Evolutionary conservation across 495 filamentous ascomycete genomes (phyloP), one percentile per base, ranked within the genome.

Genomic region (Daldinia vernicosa): DNA sequence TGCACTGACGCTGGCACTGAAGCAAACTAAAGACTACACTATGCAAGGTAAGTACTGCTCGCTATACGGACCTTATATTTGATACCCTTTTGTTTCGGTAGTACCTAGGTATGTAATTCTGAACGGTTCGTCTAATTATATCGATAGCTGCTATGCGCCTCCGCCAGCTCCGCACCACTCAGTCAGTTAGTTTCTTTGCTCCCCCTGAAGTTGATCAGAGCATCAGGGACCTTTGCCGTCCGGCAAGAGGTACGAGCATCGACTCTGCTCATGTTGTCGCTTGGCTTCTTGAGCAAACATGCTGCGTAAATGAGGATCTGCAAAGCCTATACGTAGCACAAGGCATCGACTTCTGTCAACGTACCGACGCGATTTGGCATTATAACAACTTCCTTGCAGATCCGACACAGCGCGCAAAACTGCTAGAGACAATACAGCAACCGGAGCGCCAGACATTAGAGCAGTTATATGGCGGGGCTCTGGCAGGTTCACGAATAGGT

Each of bases 271-370:
- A 77, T 24, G 67, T 77, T n/a, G 24, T 90, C 6, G 62, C 70
- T 35, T 91, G 89, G 89, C 80, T 89, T 5, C 77, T 92, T 0
- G 81, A 89, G 55, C 86, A 90, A 54, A 89, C 89, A 0, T 91
- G 89, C 69, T 77, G 72, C 19, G 80, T 71, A 11, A 88, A 84
- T 33, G 82, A 87, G 61, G 84, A 89, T 22, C 57, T 89, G 0
- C 84, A 86, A 50, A 79, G 84, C 0, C 78, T 91, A 0, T 90
- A 86, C 52, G 80, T 83, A 35, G 80, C 86, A 0, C 88, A 90
- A 70, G 89, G 87, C 0, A 74, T 76, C 8, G 85, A 89, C 62
- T 90, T 87, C 66, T 88, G 86, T 60, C 76, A 76, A 3, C 78
- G 82, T 2, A 78, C 77, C 0, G 75, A 81, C 22, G 69, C 78